Conservation (phyloP, 2,329 filamentous ascomycete species). For the Pseudocercospora musae region DNA sequence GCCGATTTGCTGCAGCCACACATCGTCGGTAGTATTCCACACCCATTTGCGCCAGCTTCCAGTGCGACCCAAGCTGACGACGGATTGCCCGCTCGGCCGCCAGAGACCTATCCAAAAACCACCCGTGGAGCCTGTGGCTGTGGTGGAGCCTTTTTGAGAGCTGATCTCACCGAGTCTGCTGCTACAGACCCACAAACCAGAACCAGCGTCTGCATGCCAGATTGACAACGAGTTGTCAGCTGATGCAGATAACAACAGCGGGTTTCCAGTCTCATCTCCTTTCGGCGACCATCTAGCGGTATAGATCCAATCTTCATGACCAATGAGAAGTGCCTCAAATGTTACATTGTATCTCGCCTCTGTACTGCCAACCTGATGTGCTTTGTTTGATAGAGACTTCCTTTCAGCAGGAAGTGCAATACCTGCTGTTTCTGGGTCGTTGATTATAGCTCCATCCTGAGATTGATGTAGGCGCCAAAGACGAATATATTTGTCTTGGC, state of each 20-base stretch:
- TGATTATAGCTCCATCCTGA: conserved; percentile 32
- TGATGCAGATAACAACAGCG: conserved; percentile 73
- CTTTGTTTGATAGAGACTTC: conserved; percentile 80
- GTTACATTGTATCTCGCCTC: conserved; percentile 71
- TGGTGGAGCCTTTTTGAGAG: conserved; percentile 90
- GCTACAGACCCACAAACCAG: conserved; percentile 86
- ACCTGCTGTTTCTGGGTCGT: conserved; percentile 5
- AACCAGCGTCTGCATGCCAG: conserved; percentile 80
- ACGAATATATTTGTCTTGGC: conserved; percentile 95
- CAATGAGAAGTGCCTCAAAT: conserved; percentile 88
- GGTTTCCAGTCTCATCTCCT: conserved; percentile 37
- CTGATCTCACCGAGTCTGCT: conserved; percentile 90
- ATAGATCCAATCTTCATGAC: conserved; percentile 98
- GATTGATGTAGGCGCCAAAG: conserved; percentile 83
- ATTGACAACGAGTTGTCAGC: conserved; percentile 93
- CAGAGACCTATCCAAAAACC: conserved; percentile 96
- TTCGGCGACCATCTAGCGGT: conserved; percentile 70
- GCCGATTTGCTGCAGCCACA: conserved; percentile 74
- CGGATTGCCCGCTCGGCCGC: conserved; percentile 71
- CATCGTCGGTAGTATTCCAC: conserved; percentile 57
- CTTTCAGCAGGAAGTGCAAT: conserved; percentile 7
- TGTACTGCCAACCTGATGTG: conserved; percentile 66
- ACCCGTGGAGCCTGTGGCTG: conserved; percentile 90
- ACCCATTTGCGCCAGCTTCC: conserved; percentile 91
- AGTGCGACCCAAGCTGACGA: conserved; percentile 82